Evolutionary conservation across 2,329 filamentous ascomycete species (phyloP).

Genomic region (Exophiala aquamarina): DNA sequence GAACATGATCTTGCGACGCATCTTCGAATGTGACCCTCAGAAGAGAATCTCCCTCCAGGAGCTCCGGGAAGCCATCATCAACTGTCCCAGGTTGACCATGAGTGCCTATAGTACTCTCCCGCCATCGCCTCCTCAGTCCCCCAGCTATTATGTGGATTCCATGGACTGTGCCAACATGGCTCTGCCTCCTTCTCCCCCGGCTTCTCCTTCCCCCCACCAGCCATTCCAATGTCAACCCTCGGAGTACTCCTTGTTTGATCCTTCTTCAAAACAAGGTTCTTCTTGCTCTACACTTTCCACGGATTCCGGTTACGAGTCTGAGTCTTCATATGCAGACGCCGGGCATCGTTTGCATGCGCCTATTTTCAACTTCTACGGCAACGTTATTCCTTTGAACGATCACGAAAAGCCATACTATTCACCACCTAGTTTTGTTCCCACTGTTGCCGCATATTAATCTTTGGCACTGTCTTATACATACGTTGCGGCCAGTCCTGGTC

Average conservation of each 20-base stretch:
- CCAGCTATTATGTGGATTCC: constrained; percentile 35
- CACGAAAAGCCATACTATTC: constrained; percentile 24
- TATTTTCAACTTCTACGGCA: constrained; percentile 30
- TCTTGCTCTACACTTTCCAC: constrained; percentile 27
- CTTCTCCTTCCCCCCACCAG: constrained; percentile 25
- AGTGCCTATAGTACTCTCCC: constrained; percentile 40
- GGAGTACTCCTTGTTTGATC: constrained; percentile 27
- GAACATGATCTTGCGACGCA: constrained; percentile 79
- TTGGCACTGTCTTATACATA: constrained; percentile 13
- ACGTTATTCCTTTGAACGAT: constrained; percentile 27
- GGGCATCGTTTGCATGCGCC: constrained; percentile 16
- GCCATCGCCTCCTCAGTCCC: constrained; percentile 36
- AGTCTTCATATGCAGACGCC: constrained; percentile 20
- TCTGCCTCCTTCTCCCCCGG: constrained; percentile 36
- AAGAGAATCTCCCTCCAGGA: constrained; percentile 79
- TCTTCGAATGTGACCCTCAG: constrained; percentile 83
- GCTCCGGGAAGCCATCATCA: constrained; percentile 72
- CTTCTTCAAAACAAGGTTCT: constrained; percentile 28
- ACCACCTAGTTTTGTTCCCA: constrained; percentile 17
- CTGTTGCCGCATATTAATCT: constrained; percentile 27
- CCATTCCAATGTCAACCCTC: constrained; percentile 24
- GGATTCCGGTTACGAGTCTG: constrained; percentile 30
- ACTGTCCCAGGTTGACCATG: constrained; percentile 71
- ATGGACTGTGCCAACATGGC: constrained; percentile 37
- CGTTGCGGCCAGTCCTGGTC: constrained; percentile 17